These are phyloP conservation scores for Populus alba DNA, from an alignment of 345 rosid species.

Conservation along the genomic window DNA sequence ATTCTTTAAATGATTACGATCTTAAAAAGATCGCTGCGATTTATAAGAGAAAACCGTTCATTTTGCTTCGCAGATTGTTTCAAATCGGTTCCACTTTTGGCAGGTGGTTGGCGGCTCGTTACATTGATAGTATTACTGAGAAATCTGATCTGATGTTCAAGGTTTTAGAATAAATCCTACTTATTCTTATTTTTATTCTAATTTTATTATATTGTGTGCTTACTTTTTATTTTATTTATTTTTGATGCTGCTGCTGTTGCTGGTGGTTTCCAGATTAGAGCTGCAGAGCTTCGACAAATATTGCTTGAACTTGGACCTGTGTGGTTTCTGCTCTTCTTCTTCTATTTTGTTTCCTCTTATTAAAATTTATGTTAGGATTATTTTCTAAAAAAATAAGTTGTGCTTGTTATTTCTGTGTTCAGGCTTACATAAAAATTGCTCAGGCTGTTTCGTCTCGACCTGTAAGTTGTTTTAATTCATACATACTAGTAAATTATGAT, in stretches of 20 bases:
- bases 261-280: conserved; percentile 61
- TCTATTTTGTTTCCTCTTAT: not conserved
- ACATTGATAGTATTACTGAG: conserved; percentile 55
- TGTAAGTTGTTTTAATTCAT: conserved; percentile 42
- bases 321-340: conserved; percentile 12
- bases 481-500: not conserved
- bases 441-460: conserved; percentile 95
- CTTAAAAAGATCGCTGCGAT: conserved; percentile 43
- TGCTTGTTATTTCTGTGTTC: conserved; percentile 21
- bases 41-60: conserved; percentile 64
- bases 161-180: conserved; percentile 29
- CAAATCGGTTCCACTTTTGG: conserved; percentile 74
- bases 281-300: conserved; percentile 77
- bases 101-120: conserved; percentile 67
- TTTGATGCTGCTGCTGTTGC: not conserved
- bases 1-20: conserved; percentile 56
- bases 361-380: not conserved
- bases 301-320: conserved; percentile 91
- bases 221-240: not conserved
- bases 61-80: conserved; percentile 63
- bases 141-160: conserved; percentile 70
- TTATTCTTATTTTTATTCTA: not conserved
- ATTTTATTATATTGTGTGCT: not conserved
- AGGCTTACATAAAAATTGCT: conserved; percentile 90
- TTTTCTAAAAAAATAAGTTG: not conserved